Base-by-base conservation (phyloP, 2,329 filamentous ascomycete species). In the Ophiostoma montium region DNA sequence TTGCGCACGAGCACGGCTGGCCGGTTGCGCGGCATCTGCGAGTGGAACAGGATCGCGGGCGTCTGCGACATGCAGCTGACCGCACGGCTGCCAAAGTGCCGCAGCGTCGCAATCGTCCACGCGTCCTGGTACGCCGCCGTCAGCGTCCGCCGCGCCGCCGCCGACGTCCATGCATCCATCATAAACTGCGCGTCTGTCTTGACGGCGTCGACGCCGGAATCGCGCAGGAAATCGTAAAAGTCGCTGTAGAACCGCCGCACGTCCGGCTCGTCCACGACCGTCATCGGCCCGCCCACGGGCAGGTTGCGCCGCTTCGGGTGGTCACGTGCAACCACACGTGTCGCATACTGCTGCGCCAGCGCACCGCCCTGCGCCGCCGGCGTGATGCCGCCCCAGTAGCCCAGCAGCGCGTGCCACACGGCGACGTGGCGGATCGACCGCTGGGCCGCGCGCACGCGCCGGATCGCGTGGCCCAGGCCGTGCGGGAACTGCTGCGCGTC, bases 61-160 rank as follows among this genome's bases (percentile, higher is more conserved):
- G 82, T 76, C 63, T 92, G 85, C 0, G 88, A 92, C 89, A 96
- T 96, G 78, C 92, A 96, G 3, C 86, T 90, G 46, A 95, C 94
- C 5, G 81, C 78, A 57, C 80, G 83, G 45, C 75, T 78, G 57
- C 78, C 76, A 60, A 98, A 92, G 61, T 94, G 75, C 11, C 82
- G 81, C 9, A 94, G 72, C 9, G 81, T 79, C 1, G 85, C 78
- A 48, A 88, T 75, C 2, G 77, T 80, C 89, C 89, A 96, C 8
- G 86, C 84, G 60, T 94, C 86, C 54, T 92, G 82, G 57, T 95
- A 95, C 3, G 80, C 69, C 8, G 73, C 74, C 43, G 80, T 87
- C 33, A 95, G 75, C 9, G 76, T 70, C 32, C 78, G 75, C n/a
- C 90, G 80, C 58, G 80, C 76, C 15, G 75, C 68, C 7, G 90